Conservation (phyloP, 768 basidiomycete species). For the Dentipellis sp. region DNA sequence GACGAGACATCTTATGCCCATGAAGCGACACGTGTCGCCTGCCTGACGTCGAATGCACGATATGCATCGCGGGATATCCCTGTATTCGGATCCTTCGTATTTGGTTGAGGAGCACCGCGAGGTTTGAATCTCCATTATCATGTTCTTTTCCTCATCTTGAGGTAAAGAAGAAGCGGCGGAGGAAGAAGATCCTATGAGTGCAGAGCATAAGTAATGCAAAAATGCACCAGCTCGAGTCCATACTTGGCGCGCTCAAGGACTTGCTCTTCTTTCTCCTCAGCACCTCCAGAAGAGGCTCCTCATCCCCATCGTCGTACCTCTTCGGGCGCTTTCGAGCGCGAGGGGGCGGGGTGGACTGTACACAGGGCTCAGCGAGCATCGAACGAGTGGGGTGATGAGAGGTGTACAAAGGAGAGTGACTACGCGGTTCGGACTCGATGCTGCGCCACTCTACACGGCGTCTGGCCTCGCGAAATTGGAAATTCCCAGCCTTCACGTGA, state of each 20-base stretch:
- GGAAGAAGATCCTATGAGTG: too few relatives aligned
- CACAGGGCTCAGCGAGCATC: too few relatives aligned
- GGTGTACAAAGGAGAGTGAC: neutral
- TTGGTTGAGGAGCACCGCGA: constrained; percentile 80
- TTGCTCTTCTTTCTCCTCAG: too few relatives aligned
- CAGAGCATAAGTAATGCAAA: too few relatives aligned
- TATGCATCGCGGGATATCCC: constrained; percentile 71
- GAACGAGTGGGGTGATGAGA: too few relatives aligned
- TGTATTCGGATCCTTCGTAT: constrained; percentile 59
- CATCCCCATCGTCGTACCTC: neutral
- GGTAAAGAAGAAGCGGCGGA: too few relatives aligned
- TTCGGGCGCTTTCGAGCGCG: neutral
- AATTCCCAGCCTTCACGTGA: too few relatives aligned
- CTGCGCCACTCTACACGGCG: too few relatives aligned
- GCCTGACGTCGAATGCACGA: constrained; percentile 82
- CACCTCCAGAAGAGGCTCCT: neutral
- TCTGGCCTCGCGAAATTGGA: too few relatives aligned
- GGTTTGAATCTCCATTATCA: constrained; percentile 48
- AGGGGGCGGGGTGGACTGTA: neutral
- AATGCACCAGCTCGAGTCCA: too few relatives aligned
- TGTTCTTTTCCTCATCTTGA: too few relatives aligned
- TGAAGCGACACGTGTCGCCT: constrained; percentile 81
- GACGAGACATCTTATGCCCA: constrained; percentile 70
- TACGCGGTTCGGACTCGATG: neutral
- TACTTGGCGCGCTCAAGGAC: too few relatives aligned